Evolutionary conservation across 2,329 filamentous ascomycete species (phyloP), one percentile per base, ranked within the genome.

Genomic region (Monosporascus sp.): DNA sequence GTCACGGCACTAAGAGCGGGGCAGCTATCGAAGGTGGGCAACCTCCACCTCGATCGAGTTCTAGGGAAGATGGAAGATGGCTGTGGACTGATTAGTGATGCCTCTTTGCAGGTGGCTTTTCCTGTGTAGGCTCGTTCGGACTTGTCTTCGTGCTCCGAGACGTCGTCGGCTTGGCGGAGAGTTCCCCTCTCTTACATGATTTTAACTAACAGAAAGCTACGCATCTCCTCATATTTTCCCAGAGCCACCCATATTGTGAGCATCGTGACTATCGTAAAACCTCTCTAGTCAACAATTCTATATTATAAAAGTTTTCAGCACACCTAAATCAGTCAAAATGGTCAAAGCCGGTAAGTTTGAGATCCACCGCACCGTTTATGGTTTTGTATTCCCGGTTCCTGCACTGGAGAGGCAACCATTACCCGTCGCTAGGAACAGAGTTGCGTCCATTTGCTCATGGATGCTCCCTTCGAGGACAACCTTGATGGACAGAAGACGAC

Each of bases 291-390:
- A 50, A 54, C 52, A 48, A 59, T 53, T 57, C 57, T 54, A 57
- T 55, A 51, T 44, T 63, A 63, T 52, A 59, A 64, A 63, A 54
- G 69, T 65, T 65, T 46, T 46, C 45, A 54, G 39, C 41, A 24
- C 24, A 55, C 54, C 20, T 56, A 68, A 75, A 78, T 64, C 77
- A 78, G 77, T 78, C 88, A 96, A 85, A 85, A 97, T 97, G 92
- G 92, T 97, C 82, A 97, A 96, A 84, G 92, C 93, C 52, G 66
- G 66, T 68, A 60, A 60, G 66, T 64, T 47, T 47, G 53, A 56
- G 17, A 41, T n/a, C 53, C 51, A 49, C 52, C 58, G 51, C 60
- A 52, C 60, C 58, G 59, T 58, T 57, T 62, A 53, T 41, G 58
- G 48, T 50, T 43, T 48, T 48, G 57, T 55, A 51, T 55, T 56